Base-by-base conservation (phyloP, 768 basidiomycete species). In the Arthromyces matolae region DNA sequence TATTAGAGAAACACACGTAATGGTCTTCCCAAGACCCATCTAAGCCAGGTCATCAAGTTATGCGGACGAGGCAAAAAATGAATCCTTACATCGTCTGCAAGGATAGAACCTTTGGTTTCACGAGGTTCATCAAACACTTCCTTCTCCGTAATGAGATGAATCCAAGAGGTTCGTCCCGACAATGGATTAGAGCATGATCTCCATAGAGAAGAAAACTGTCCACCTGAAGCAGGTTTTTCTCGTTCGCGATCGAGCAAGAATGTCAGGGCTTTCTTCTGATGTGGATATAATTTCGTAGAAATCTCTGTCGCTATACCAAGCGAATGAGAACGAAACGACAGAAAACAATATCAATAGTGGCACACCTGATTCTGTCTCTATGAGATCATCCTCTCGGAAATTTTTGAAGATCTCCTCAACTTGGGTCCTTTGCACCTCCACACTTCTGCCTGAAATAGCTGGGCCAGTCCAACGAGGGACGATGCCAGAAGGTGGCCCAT, bases 1-100 rank as follows among this genome's bases (percentile, higher is more conserved):
- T 42, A 99, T 86, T 41, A 99, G 77, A 13, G 95, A 89, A 20
- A 98, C 89, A 52, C 94, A 91, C 24, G 93, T 90, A 43, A 98
- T 93, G 0, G 95, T 98, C 69, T 98, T 98, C 14, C 95, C 95
- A 23, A 99, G 80, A 56, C 95, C 95, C 94, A 96, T 97, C 93
- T 96, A 57, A 50, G 34, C 34, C 37, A 25, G 31, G 18, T 13
- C 32, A 8, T 27, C 10, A 8, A 20, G 18, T 46, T 45, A 22
- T 18, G 48, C 49, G 8, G 34, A 23, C 33, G 39, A 45, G 49
- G 56, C 22, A 34, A 53, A 54, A 41, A 59, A 32, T 25, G 34
- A 31, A 45, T 16, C 22, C 89, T 60, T 71, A 97, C 94, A 74
- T 99, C 96, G 69, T 99, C 96, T 8, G 96, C 96, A 45, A 99